These are phyloP conservation scores for Pythium myriotylum DNA, from an alignment of 352 stramenopile species.

Conservation along the genomic window DNA sequence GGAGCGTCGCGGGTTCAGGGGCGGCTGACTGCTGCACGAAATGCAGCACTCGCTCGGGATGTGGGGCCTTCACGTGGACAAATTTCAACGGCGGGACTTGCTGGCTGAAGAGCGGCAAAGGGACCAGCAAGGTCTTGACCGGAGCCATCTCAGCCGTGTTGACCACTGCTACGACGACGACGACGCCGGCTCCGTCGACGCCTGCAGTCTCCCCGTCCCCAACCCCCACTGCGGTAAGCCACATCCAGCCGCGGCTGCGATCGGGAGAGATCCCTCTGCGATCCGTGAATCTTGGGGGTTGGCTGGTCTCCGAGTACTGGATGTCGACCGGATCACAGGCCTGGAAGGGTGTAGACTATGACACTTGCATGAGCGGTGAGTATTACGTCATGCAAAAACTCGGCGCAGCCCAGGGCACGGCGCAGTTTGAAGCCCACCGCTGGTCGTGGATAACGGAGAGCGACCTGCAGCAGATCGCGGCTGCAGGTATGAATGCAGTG, in stretches of 20 bases:
- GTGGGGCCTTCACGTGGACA: slow-evolving; percentile 55
- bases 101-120: slow-evolving; percentile 48
- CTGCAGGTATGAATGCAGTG: slow-evolving; percentile 14
- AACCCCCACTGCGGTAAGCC: not conserved
- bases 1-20: not conserved
- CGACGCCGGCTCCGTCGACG: not conserved
- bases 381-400: slow-evolving; percentile 16
- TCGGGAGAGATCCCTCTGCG: slow-evolving; percentile 23
- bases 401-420: slow-evolving; percentile 23
- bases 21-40: slow-evolving; percentile 33
- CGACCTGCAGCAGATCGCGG: slow-evolving; percentile 48
- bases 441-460: slow-evolving; percentile 54
- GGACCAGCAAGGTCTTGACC: not conserved
- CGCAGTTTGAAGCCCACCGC: slow-evolving; percentile 57
- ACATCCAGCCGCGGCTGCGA: slow-evolving; percentile 28
- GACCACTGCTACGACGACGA: not conserved
- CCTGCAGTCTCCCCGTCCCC: not conserved
- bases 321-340: slow-evolving; percentile 58
- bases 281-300: slow-evolving; percentile 38
- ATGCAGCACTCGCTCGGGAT: slow-evolving; percentile 33
- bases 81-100: slow-evolving; percentile 46
- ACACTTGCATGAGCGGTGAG: slow-evolving; percentile 27
- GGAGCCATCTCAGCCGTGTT: not conserved
- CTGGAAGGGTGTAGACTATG: slow-evolving; percentile 59
- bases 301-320: slow-evolving; percentile 41